Percentiles rank a stretch among this genome's conserved stretches.
Evolutionary conservation across 768 basidiomycete species (phyloP).

Genomic region (Leucocoprinus birnbaumii): DNA sequence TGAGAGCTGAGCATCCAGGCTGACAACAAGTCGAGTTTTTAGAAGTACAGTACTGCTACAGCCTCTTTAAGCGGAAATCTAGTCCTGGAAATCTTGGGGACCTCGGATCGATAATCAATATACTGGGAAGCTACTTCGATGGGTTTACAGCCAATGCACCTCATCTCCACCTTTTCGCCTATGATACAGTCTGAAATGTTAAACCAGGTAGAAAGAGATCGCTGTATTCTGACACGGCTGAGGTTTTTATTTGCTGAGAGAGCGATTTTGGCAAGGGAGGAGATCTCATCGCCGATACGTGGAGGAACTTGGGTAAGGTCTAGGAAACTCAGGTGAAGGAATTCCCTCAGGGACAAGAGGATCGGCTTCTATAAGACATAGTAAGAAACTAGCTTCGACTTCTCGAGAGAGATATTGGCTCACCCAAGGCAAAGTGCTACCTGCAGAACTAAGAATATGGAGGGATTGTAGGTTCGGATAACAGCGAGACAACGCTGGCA

Average conservation of each 20-base stretch:
- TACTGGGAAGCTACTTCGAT: neutral
- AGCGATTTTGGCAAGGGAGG: neutral
- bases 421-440: constrained; percentile 8
- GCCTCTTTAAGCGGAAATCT: neutral
- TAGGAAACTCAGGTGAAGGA: neutral
- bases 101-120: neutral
- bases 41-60: too few relatives aligned
- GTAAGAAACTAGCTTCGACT: too few relatives aligned
- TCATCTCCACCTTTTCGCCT: constrained; percentile 1
- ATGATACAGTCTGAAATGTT: neutral
- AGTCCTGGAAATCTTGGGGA: neutral
- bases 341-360: neutral
- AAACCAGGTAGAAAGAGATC: neutral
- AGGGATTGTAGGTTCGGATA: neutral
- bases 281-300: neutral
- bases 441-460: neutral
- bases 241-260: neutral
- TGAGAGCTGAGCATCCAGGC: too few relatives aligned
- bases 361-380: constrained; percentile 3
- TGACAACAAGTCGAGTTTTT: too few relatives aligned
- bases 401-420: too few relatives aligned
- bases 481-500: neutral
- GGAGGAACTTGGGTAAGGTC: neutral
- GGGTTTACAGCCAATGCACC: neutral
- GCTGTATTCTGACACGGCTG: neutral